Conservation (phyloP, 805 yeast genomes). For the Monosporozyma yasuniensis region DNA sequence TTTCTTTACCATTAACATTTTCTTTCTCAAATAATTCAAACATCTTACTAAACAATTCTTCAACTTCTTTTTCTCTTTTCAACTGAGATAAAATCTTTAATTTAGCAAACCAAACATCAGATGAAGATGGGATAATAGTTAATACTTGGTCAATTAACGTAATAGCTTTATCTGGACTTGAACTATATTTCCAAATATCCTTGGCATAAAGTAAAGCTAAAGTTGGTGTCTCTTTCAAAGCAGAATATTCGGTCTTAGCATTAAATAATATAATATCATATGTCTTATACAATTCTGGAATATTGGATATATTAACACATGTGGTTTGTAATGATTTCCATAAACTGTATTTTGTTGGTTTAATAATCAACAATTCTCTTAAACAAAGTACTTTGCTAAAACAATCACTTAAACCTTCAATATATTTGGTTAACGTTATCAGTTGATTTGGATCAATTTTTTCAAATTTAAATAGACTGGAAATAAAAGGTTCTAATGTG, state of each 20-base stretch:
- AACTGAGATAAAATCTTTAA: slow-evolving; percentile 50
- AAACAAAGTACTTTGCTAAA: slow-evolving; percentile 37
- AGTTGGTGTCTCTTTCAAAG: slow-evolving; percentile 41
- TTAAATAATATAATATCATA: slow-evolving; percentile 46
- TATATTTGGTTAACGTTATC: slow-evolving; percentile 1
- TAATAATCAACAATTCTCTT: slow-evolving; percentile 32
- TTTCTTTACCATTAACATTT: slow-evolving; percentile 26
- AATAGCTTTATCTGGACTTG: slow-evolving; percentile 45
- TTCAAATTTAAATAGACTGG: slow-evolving; percentile 42
- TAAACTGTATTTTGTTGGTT: slow-evolving; percentile 37
- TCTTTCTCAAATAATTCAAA: slow-evolving; percentile 34
- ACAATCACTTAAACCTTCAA: slow-evolving; percentile 17
- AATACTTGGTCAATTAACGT: slow-evolving; percentile 43
- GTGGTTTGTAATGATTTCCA: slow-evolving; percentile 43
- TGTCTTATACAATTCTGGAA: slow-evolving; percentile 32
- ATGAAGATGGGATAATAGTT: slow-evolving; percentile 35
- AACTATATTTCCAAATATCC: slow-evolving; percentile 47
- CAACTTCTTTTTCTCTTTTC: slow-evolving; percentile 31
- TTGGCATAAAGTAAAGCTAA: slow-evolving; percentile 66
- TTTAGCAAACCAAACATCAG: slow-evolving; percentile 63
- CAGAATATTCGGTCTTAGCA: slow-evolving; percentile 2
- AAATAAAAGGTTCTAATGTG: slow-evolving; percentile 35
- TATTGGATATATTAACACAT: slow-evolving; percentile 26
- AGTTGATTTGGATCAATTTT: slow-evolving; percentile 8
- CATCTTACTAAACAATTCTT: slow-evolving; percentile 17